Evolutionary conservation across 306 rosid species (phyloP), one percentile per base, ranked within the genome.

Genomic region (Oxytropis ochrocephala): DNA sequence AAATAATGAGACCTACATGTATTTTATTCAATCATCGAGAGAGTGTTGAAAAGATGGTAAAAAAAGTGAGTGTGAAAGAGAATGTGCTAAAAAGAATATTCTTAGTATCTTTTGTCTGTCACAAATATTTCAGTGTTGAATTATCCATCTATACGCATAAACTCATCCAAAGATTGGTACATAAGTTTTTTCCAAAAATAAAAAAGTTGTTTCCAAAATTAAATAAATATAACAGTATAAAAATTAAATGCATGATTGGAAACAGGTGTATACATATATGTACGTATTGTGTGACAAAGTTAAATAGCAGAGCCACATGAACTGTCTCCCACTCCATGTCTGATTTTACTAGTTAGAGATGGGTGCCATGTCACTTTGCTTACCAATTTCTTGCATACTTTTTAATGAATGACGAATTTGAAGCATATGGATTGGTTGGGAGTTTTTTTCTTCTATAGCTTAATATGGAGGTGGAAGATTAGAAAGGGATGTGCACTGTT

Each of bases 261-360:
- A 73, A 77, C 14, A 38, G 70, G 43, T 58, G 70, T 74, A 46
- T 69, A 36, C 70, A 43, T 65, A 27, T 30, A 50, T 73, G 70
- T 72, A 39, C 58, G 77, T 68, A 24, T 24, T 24, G 72, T 56
- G 69, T 72, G 74, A 70, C 41, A 70, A 72, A 64, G 64, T 63
- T 64, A 60, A 70, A 49, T 52, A 79, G 71, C 51, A 83, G 78
- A 85, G 71, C 85, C 82, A 84, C 97, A 82, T 88, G 96, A 85
- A 82, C 85, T 88, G 97, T 88, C 96, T 81, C 91, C 96, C 93
- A 85, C 91, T 83, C 78, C 79, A 69, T 76, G 78, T 84, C 69
- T 54, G 61, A 81, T 78, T 58, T 81, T 79, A 72, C 73, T 60
- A 62, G 77, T 65, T 69, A 82, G 75, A 79, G 81, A 83, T 84